Evolutionary conservation across 306 rosid species (phyloP).

Genomic region (Carpinus fangiana): DNA sequence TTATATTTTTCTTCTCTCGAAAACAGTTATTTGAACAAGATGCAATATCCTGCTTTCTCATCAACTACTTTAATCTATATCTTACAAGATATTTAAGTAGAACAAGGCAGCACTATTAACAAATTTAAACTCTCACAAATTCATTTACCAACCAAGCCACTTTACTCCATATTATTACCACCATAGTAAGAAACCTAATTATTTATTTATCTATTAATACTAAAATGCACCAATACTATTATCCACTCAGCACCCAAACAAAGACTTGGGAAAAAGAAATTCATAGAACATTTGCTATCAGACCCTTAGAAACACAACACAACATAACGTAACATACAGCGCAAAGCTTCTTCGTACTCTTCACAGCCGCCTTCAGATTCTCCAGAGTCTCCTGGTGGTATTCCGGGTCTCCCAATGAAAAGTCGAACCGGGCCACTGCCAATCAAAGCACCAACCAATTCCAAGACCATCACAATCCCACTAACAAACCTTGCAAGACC

Average conservation of each 20-base stretch:
- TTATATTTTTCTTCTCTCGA: too few relatives aligned
- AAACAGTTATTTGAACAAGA: not conserved
- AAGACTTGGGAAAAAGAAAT: not conserved
- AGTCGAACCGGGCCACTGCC: conserved; percentile 95
- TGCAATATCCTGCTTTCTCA: not conserved
- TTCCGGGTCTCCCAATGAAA: conserved; percentile 77
- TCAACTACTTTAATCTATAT: not conserved
- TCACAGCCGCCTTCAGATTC: conserved; percentile 83
- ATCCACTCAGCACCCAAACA: not conserved
- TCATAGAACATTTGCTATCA: not conserved
- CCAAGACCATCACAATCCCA: not conserved
- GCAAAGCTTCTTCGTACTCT: conserved; percentile 88
- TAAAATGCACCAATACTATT: too few relatives aligned
- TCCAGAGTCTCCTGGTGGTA: conserved; percentile 92
- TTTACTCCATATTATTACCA: too few relatives aligned
- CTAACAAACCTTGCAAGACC: not conserved
- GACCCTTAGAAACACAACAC: not conserved
- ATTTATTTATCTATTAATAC: too few relatives aligned
- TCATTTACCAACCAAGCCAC: too few relatives aligned
- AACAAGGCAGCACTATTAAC: too few relatives aligned
- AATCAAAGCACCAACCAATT: conserved; percentile 27
- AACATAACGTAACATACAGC: conserved; percentile 62
- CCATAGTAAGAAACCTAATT: too few relatives aligned
- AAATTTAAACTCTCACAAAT: too few relatives aligned
- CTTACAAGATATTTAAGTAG: too few relatives aligned